Evolutionary conservation across 2,329 filamentous ascomycete species (phyloP), one percentile per base, ranked within the genome.

Genomic region (Hypoxylon sp.): DNA sequence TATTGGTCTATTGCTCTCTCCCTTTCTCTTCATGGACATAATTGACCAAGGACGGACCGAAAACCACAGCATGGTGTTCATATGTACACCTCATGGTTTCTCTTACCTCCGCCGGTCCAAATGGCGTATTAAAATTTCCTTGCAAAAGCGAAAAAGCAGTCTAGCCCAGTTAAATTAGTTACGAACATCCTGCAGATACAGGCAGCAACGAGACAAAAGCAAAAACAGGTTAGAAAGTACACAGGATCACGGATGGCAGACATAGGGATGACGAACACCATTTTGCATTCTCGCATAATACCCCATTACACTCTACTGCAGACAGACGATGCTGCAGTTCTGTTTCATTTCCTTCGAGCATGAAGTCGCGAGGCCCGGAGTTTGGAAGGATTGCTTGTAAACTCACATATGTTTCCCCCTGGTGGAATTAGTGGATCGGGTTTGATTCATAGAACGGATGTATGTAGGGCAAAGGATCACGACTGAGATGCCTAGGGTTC

Each of bases 21-120:
- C 55, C 50, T 56, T 61, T 57, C 49, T 48, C 57, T 69, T 64
- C 70, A 48, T 73, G 73, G 59, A 71, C 71, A 74, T 70, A 73
- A 38, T 73, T 72, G 56, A 60, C 48, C 42, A 48, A 48, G 49
- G 45, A 46, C 5, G 45, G 45, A 33, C 14, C 5, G n/a, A 48
- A 22, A 40, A 14, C n/a, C 11, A 40, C 12, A 11, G 33, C 30
- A 50, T 11, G 50, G n/a, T 44, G 20, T 28, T 12, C 2, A 20
- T 26, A 26, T 53, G n/a, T 12, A 22, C 55, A 36, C 28, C 20
- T 20, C 6, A 42, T 18, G 42, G 40, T 36, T 26, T 38, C 18
- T 46, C 44, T 22, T 12, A 2, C n/a, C 12, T 54, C 30, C 46
- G n/a, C n/a, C 38, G 28, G 36, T 50, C 40, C 26, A 32, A 20